A percentile compares a stretch with the other conserved stretches of the same genome.
Evolutionary conservation across 257 asterid genomes (phyloP).

Genomic region (Solanum habrochaites): DNA sequence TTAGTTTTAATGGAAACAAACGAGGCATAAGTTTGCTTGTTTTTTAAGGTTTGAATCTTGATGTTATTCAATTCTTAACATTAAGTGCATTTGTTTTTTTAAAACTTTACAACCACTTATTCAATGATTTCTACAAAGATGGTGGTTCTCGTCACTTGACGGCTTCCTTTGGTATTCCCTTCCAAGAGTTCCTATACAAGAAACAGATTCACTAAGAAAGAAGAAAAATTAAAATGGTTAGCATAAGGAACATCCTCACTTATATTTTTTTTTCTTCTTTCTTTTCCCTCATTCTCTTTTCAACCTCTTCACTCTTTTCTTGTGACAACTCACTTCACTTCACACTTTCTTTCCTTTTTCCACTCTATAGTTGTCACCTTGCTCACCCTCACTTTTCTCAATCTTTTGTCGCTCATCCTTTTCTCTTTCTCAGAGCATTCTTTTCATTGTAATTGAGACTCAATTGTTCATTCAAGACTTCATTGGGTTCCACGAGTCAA

Average conservation of each 20-base stretch:
- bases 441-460: not conserved
- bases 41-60: not conserved
- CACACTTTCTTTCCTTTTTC: not conserved
- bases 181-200: not conserved
- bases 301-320: not conserved
- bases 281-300: not conserved
- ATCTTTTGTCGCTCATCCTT: not conserved
- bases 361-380: not conserved
- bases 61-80: not conserved
- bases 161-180: not conserved
- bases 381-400: not conserved
- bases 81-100: not conserved
- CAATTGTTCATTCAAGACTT: not conserved
- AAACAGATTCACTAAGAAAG: not conserved
- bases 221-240: no score
- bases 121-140: not conserved
- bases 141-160: not conserved
- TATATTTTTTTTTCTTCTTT: not conserved
- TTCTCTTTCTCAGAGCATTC: not conserved
- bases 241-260: no score
- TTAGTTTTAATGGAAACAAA: not conserved
- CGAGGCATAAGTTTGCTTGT: not conserved
- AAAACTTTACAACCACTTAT: not conserved
- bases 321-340: not conserved
- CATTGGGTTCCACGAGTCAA: not conserved